These are phyloP conservation scores for Sanguinoderma infundibulare DNA, from an alignment of 1,284 basidiomycete genomes.

Conservation along the genomic window DNA sequence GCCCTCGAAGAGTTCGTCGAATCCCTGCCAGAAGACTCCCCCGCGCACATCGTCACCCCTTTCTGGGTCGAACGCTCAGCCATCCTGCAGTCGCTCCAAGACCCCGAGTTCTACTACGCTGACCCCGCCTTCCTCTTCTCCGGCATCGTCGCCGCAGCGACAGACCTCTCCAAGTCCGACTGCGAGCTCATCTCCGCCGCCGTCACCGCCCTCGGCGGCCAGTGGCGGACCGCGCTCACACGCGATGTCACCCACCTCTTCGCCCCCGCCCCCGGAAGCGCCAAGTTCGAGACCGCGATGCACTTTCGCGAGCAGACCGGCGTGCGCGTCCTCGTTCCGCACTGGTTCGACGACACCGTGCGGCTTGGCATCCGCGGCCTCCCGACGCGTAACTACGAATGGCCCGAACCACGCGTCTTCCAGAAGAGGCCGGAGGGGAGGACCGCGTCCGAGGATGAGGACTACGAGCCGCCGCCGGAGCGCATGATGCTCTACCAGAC, in stretches of 20 bases:
- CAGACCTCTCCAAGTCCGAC: conserved; percentile 68
- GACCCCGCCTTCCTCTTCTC: conserved; percentile 83
- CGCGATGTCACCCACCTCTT: conserved; percentile 89
- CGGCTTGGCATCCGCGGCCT: conserved; percentile 62
- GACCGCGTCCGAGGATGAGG: conserved; percentile 29
- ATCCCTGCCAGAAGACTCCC: conserved; percentile 23
- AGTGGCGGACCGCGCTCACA: conserved; percentile 76
- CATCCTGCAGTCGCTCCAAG: conserved; percentile 59
- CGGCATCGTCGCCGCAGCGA: conserved; percentile 72
- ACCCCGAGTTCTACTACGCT: conserved; percentile 69
- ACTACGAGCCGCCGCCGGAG: conserved; percentile 40
- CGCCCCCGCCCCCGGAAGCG: conserved; percentile 51
- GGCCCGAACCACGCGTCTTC: conserved; percentile 68
- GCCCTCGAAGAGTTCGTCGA: conserved; percentile 32
- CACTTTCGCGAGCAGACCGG: conserved; percentile 56
- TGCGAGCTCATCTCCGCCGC: conserved; percentile 75
- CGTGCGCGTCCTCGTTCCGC: conserved; percentile 71
- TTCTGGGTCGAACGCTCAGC: conserved; percentile 74
- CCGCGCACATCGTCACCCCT: conserved; percentile 28
- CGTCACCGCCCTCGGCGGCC: conserved; percentile 80
- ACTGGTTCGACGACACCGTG: conserved; percentile 86
- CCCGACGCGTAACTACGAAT: conserved; percentile 67
- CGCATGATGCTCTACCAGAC: conserved; percentile 52
- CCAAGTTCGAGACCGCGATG: conserved; percentile 68
- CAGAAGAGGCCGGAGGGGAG: conserved; percentile 30